Evolutionary conservation across 2,329 filamentous ascomycete genomes (phyloP), one percentile per base, ranked within the genome.

Genomic region (Pleurostoma richardsiae): DNA sequence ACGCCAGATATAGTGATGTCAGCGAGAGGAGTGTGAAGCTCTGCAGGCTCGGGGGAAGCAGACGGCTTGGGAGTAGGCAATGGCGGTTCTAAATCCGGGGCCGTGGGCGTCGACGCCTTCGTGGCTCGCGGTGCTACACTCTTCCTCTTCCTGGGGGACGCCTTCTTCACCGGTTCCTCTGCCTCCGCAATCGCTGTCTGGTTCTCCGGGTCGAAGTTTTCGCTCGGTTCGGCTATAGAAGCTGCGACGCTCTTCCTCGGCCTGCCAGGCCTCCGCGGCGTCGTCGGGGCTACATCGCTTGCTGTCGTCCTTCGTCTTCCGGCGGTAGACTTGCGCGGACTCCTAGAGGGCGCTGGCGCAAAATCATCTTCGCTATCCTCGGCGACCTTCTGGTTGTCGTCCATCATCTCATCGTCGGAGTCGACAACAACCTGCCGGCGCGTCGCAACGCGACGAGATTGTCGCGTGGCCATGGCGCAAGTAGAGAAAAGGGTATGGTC

Each of bases 341-440:
- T 79, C 41, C 71, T 74, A 49, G 78, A 72, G 1, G 85, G 79
- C 42, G 85, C 86, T 3, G 90, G 90, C 40, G 86, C 86, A 59
- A 90, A 94, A 43, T 95, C 88, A 43, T 91, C 86, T 53, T 88
- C 86, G 43, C 71, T 75, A 4, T 86, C 80, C 29, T 85, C 77
- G 11, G 80, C 74, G 31, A 81, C 72, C 49, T 60, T 64, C 40
- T 55, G 63, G 39, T 62, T 70, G 44, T 79, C 75, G 58, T 80
- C 74, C 52, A 77, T 72, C 56, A 79, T 72, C 38, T 90, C 87
- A 49, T 95, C 89, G 39, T 92, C 89, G 6, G 84, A 90, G 54
- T 95, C 90, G 49, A 91, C 72, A 42, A 95, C 77, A 43, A 86
- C 80, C 56, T 83, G 86, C 57, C 85, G 83, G 60, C 89, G 80